These are phyloP conservation scores for Ganoderma lingzhi DNA, from an alignment of 1,284 basidiomycete genomes.

Conservation along the genomic window DNA sequence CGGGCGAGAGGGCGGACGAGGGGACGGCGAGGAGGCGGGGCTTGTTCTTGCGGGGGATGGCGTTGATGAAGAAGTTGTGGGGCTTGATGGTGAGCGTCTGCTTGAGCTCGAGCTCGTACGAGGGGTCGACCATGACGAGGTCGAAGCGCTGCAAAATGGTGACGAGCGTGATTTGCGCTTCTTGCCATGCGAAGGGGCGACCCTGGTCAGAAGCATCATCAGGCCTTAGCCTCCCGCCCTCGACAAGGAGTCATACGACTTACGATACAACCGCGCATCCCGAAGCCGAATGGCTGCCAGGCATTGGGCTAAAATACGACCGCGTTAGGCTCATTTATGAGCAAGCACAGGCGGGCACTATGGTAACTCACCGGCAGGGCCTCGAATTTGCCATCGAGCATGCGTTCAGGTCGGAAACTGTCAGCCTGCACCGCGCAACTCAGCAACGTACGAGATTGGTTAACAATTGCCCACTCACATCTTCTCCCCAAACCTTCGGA, in stretches of 20 bases:
- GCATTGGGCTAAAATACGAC: constrained; percentile 43
- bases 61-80: constrained; percentile 51
- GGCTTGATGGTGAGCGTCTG: constrained; percentile 61
- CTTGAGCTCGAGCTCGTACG: constrained; percentile 52
- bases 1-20: neutral
- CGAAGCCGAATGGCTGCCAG: constrained; percentile 55
- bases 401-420: constrained; percentile 54
- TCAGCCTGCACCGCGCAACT: constrained; percentile 39
- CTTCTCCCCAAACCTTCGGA: constrained; percentile 55
- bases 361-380: constrained; percentile 44
- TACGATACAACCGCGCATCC: constrained; percentile 50
- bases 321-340: too few species aligned
- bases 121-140: constrained; percentile 50
- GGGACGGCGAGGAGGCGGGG: constrained; percentile 26
- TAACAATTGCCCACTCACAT: constrained; percentile 43
- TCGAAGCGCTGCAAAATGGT: constrained; percentile 55
- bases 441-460: neutral
- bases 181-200: constrained; percentile 59
- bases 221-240: neutral
- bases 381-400: constrained; percentile 56
- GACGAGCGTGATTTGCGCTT: constrained; percentile 51
- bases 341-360: too few species aligned
- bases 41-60: constrained; percentile 42
- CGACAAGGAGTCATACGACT: neutral
- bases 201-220: constrained; percentile 28